Percentiles rank a stretch among this genome's conserved stretches.
Conservation (phyloP, 371 early-diverging fungal genomes). For the Mucor mucedo region DNA sequence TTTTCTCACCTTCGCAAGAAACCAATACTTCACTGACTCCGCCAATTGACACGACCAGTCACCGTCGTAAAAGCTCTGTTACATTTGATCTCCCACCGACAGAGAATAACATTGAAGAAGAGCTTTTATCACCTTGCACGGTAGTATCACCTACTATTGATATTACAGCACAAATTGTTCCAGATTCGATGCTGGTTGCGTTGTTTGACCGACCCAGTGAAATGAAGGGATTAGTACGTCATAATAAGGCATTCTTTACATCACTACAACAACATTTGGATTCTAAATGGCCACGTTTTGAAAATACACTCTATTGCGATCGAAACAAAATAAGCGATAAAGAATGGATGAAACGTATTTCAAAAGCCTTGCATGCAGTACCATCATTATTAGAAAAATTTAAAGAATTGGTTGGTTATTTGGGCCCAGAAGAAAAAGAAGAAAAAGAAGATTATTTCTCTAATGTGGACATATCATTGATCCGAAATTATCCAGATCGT, state of each 20-base stretch:
- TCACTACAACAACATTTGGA: slow-evolving; percentile 31
- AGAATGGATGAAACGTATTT: slow-evolving; percentile 46
- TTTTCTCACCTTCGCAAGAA: slow-evolving; percentile 1
- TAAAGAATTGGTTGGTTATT: slow-evolving; percentile 47
- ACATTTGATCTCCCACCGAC: slow-evolving; percentile 42
- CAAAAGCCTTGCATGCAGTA: slow-evolving; percentile 27
- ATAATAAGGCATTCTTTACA: slow-evolving; percentile 42
- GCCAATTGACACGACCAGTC: slow-evolving; percentile 1
- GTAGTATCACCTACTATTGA: slow-evolving; percentile 34
- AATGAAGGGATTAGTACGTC: slow-evolving; percentile 49
- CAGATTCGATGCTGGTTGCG: slow-evolving; percentile 50
- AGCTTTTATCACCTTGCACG: slow-evolving; percentile 33
- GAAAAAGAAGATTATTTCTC: slow-evolving; percentile 35
- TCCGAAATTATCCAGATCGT: slow-evolving; percentile 43
- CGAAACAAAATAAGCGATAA: slow-evolving; percentile 36
- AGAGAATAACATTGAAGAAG: not conserved
- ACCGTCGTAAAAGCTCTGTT: slow-evolving; percentile 38
- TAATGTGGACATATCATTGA: slow-evolving; percentile 47
- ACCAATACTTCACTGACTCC: not conserved
- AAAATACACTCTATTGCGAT: slow-evolving; percentile 38
- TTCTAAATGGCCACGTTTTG: slow-evolving; percentile 43
- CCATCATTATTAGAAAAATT: slow-evolving; percentile 42
- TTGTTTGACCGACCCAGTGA: slow-evolving; percentile 47
- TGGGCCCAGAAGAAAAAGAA: slow-evolving; percentile 30
- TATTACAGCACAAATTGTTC: slow-evolving; percentile 47